Evolutionary conservation across 2,329 filamentous ascomycete genomes (phyloP), one percentile per base, ranked within the genome.

Genomic region (Arthrobotrys iridis): DNA sequence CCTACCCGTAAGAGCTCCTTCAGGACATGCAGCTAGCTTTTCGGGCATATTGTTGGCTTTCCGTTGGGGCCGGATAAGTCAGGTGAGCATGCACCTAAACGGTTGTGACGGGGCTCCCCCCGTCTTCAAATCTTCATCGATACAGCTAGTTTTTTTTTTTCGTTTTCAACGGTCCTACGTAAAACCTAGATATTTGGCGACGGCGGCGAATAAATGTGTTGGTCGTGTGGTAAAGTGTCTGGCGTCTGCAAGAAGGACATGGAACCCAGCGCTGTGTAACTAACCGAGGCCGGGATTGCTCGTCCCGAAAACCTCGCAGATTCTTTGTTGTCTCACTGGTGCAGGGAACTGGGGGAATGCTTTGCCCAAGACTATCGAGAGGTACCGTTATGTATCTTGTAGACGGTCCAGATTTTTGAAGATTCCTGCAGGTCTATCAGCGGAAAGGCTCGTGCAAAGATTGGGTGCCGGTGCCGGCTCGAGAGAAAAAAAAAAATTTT

Each of bases 201-300:
- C 28, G 24, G 45, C 18, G 46, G 24, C 48, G 26, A 48, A 35
- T 52, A 28, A 28, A 22, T 46, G 71, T 55, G 71, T 75, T 75
- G 71, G 22, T 48, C 20, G 48, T 75, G 63, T 75, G 71, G 71
- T 75, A 75, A n/a, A n/a, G 43, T 37, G 46, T 55, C 43, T 22
- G 45, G 48, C 20, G 22, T 24, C 58, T 71, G 66, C 66, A 46
- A 45, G 65, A 22, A 20, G 52, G 33, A n/a, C 15, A n/a, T 48
- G 48, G 41, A 45, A 52, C 67, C n/a, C 59, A 62, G 67, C 67
- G 50, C 48, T 65, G 70, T 40, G n/a, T n/a, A n/a, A n/a, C n/a
- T 74, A 66, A 74, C 70, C 70, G 70, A 74, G 43, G 55, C 62
- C 62, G 35, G 70, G 70, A 55, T 55, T 48, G 55, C 35, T 30